A percentile compares a stretch with the other conserved stretches of the same genome.
Evolutionary conservation across 345 rosid genomes (phyloP).

Genomic region (Murraya paniculata): DNA sequence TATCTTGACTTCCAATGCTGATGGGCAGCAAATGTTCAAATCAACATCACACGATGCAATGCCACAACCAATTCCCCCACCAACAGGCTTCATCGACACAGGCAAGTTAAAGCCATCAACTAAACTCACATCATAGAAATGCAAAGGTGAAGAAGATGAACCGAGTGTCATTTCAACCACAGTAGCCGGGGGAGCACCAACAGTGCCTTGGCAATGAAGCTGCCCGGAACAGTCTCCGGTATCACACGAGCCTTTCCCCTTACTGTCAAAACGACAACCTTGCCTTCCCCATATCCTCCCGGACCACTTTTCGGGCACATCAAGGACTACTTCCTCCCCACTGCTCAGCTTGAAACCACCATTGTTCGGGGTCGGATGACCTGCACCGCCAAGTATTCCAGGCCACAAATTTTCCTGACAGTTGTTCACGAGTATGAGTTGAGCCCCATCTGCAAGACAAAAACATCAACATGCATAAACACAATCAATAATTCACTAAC

Average conservation of each 20-base stretch:
- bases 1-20: slow-evolving; percentile 71
- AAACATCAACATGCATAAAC: neutral
- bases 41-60: slow-evolving; percentile 82
- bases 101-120: slow-evolving; percentile 94
- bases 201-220: slow-evolving; percentile 61
- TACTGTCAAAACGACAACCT: slow-evolving; percentile 62
- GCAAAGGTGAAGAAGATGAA: slow-evolving; percentile 57
- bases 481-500: neutral
- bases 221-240: slow-evolving; percentile 67
- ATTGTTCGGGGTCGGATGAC: slow-evolving; percentile 49
- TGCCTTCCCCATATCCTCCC: slow-evolving; percentile 86
- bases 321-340: slow-evolving; percentile 62
- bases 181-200: slow-evolving; percentile 77
- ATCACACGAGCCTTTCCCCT: slow-evolving; percentile 66
- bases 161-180: slow-evolving; percentile 93
- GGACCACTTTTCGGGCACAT: slow-evolving; percentile 78
- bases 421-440: slow-evolving; percentile 79
- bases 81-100: slow-evolving; percentile 82
- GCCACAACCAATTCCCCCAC: slow-evolving; percentile 87
- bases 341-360: slow-evolving; percentile 71
- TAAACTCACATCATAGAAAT: slow-evolving; percentile 92
- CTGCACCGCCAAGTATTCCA: slow-evolving; percentile 69
- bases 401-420: slow-evolving; percentile 86
- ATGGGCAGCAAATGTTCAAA: slow-evolving; percentile 81
- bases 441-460: slow-evolving; percentile 51